phyloP scores from a whole-genome alignment of 1,139 yeast genomes.

The Saccharomycopsis phalli region DNA sequence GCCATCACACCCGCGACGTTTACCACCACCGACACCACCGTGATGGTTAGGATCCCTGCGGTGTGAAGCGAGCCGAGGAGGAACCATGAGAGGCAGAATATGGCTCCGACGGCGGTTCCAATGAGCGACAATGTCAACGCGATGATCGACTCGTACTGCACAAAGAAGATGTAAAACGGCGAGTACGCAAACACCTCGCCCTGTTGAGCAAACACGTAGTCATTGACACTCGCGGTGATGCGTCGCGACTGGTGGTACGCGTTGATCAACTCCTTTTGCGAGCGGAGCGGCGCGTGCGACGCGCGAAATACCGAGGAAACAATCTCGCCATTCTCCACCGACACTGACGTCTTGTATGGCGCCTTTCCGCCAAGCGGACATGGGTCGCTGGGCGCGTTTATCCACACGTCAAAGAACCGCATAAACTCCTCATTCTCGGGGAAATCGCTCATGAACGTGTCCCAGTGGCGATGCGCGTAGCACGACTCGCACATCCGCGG shows the following conservation, averaged over 20 bases:
- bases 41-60: constrained; percentile 45
- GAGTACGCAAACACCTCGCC: constrained; percentile 77
- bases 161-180: constrained; percentile 86
- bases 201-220: constrained; percentile 2
- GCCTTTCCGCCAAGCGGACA: constrained; percentile 97
- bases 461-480: constrained; percentile 54
- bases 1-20: constrained; percentile 79
- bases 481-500: constrained; percentile 69
- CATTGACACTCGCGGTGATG: constrained; percentile 50
- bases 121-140: constrained; percentile 48
- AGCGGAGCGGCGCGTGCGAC: constrained; percentile 70
- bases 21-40: constrained; percentile 56
- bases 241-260: constrained; percentile 74
- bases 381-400: constrained; percentile 73
- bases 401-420: constrained; percentile 73
- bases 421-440: constrained; percentile 66
- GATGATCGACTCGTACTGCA: constrained; percentile 67
- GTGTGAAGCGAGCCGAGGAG: constrained; percentile 61
- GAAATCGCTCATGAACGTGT: constrained; percentile 69
- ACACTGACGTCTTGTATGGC: constrained; percentile 63
- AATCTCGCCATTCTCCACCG: constrained; percentile 34
- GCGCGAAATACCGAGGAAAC: constrained; percentile 65
- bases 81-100: constrained; percentile 45
- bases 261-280: constrained; percentile 74
- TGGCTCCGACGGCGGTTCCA: constrained; percentile 44